phyloP scores from a whole-genome alignment of 225 moss, liverwort and hornwort genomes.

The Sphagnum contortum region DNA sequence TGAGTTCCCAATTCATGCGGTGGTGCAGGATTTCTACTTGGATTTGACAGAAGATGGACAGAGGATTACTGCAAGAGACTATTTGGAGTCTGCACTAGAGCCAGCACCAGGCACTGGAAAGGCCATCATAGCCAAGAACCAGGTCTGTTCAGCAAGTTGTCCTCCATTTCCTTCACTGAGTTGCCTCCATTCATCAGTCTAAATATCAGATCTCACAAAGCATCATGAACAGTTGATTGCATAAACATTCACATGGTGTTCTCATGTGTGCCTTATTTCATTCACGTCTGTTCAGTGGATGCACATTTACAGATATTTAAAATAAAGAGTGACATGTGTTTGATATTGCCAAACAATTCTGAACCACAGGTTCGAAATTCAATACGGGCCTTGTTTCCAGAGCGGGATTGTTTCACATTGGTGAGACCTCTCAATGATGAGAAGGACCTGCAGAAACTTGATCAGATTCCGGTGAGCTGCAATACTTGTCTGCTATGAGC shows the following conservation, averaged over 20 bases:
- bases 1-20: too few species aligned
- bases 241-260: too few species aligned
- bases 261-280: too few species aligned
- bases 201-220: too few species aligned
- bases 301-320: too few species aligned
- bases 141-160: conserved; percentile 21
- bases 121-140: conserved; percentile 76
- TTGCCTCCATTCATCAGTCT: not conserved
- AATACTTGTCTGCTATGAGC: not conserved
- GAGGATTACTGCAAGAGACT: conserved; percentile 82
- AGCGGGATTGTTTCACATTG: conserved; percentile 84
- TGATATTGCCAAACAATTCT: too few species aligned
- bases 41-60: conserved; percentile 74
- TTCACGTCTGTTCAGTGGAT: too few species aligned
- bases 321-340: too few species aligned
- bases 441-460: conserved; percentile 76
- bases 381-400: conserved; percentile 76
- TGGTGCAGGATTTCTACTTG: conserved; percentile 71
- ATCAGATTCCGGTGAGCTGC: conserved; percentile 52
- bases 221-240: too few species aligned
- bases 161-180: too few species aligned
- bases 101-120: conserved; percentile 63
- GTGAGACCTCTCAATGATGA: conserved; percentile 86
- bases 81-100: conserved; percentile 78
- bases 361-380: conserved; percentile 61